phyloP scores from a whole-genome alignment of 768 basidiomycete genomes.

The Hypsizygus marmoreus region DNA sequence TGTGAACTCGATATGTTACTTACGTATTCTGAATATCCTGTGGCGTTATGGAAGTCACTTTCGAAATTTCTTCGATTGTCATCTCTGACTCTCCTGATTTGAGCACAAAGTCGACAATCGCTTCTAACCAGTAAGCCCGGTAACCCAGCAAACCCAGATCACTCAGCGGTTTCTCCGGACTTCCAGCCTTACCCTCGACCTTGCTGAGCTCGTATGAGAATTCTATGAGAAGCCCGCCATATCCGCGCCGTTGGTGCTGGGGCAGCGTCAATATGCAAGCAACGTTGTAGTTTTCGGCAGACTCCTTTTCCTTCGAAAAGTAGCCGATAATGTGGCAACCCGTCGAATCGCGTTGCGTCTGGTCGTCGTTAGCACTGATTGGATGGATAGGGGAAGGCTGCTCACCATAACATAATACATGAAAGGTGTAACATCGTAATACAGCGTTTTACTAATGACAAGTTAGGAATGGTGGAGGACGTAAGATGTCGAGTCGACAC shows the following conservation, averaged over 20 bases:
- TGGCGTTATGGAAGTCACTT: constrained; percentile 92
- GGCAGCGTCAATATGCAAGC: constrained; percentile 99
- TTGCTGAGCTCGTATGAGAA: constrained; percentile 98
- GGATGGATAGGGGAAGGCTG: background rate
- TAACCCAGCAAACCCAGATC: constrained; percentile 93
- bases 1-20: constrained; percentile 35
- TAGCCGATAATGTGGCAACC: constrained; percentile 97
- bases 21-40: constrained; percentile 99
- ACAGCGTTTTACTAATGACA: constrained; percentile 83
- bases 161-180: constrained; percentile 95
- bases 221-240: constrained; percentile 94
- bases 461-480: constrained; percentile 21
- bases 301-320: constrained; percentile 99
- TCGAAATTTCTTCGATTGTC: constrained; percentile 96
- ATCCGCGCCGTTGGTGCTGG: constrained; percentile 95
- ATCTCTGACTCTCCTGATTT: constrained; percentile 75
- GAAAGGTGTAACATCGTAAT: constrained; percentile 99
- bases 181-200: constrained; percentile 92
- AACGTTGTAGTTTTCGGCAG: constrained; percentile 96
- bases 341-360: constrained; percentile 83
- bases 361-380: constrained; percentile 10
- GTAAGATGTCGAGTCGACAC: constrained; percentile 32
- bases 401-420: constrained; percentile 98
- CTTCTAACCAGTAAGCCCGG: constrained; percentile 96
- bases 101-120: constrained; percentile 88